Evolutionary conservation across 1,284 basidiomycete species (phyloP), one percentile per base, ranked within the genome.

Genomic region (Irpex rosettiformis): DNA sequence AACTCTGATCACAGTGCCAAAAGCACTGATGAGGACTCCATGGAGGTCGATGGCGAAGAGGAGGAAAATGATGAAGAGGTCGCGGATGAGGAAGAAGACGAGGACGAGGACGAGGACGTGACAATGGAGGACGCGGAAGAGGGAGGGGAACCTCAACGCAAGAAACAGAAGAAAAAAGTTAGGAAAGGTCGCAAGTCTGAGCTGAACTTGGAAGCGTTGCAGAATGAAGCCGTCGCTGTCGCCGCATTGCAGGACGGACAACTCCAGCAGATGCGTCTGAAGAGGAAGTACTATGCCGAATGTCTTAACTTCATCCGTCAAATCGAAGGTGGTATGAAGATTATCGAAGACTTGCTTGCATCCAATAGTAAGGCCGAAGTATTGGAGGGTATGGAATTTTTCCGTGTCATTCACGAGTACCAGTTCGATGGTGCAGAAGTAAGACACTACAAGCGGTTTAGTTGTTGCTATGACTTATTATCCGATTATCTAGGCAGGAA

Each of bases 331-430:
- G 88, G 91, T 1, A 88, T 94, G 76, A 86, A 90, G 13, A 83
- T 80, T 0, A 79, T 96, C 49, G 82, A 83, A 53, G 84, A 92
- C 65, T 75, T 99, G 4, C 81, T 98, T 37, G 94, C 93, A 0
- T 94, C 91, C 37, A 98, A 88, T 55, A 94, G 87, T 76, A 98
- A 97, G 72, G 82, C 91, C 3, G 96, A 99, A 70, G 96, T 97
- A 0, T 78, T 98, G 61, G 96, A 98, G 72, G 84, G 92, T 8
- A 98, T 99, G 78, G 91, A 97, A 56, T 98, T 98, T 73, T 98
- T 96, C 83, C 82, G 89, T 56, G 83, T 91, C 7, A 86, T 91
- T 0, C 83, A 89, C 69, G 90, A 91, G 69, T 98, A 97, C 73
- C 81, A 91, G 66, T 83, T 98, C 56, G 80, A 86, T 21, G 83